Evolutionary conservation across 169 alveolate species (phyloP).

Genomic region (Plasmodium relictum): DNA sequence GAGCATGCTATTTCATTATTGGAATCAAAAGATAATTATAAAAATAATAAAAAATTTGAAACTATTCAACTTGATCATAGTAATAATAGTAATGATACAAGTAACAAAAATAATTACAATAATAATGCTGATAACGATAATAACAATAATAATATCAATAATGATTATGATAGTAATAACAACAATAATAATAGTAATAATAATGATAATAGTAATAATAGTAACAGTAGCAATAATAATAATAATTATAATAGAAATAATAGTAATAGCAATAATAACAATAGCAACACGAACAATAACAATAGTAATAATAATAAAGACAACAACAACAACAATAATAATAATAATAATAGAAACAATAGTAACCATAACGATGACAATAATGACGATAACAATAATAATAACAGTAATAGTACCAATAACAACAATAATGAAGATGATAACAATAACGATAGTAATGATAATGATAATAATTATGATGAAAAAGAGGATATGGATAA

Average conservation of each 20-base stretch:
- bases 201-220: neutral
- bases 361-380: neutral
- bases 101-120: neutral
- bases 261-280: neutral
- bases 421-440: neutral
- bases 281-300: neutral
- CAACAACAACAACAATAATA: neutral
- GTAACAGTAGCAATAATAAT: slow-evolving; percentile 7
- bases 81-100: neutral
- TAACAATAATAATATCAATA: neutral
- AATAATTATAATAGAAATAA: neutral
- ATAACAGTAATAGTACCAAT: neutral
- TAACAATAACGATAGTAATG: neutral
- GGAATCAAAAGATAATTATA: neutral
- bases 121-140: neutral
- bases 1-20: neutral
- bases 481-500: neutral
- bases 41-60: neutral
- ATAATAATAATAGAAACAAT: neutral
- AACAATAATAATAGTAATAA: neutral
- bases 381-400: neutral
- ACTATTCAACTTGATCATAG: neutral
- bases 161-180: neutral
- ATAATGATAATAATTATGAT: neutral
- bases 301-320: slow-evolving; percentile 8